Evolutionary conservation across 257 asterid genomes (phyloP).

Genomic region (Nemophila menziesii): DNA sequence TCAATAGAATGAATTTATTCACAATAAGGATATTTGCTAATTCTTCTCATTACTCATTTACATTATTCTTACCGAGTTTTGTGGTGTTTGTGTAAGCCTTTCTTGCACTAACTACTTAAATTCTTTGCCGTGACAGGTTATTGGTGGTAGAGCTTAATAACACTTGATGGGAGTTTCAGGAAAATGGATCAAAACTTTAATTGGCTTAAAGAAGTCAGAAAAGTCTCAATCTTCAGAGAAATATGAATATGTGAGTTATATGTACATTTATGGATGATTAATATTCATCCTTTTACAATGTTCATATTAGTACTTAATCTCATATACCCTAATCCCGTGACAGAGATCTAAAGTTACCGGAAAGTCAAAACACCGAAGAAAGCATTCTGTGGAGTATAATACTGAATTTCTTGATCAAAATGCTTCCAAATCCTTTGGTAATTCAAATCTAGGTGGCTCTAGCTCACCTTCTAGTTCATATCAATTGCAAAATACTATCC

Average conservation of each 20-base stretch:
- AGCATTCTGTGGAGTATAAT: conserved; percentile 71
- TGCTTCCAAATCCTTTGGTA: conserved; percentile 29
- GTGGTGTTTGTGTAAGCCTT: background rate
- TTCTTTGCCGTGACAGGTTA: conserved; percentile 31
- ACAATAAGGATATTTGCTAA: background rate
- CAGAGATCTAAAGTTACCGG: conserved; percentile 59
- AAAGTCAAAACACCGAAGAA: conserved; percentile 70
- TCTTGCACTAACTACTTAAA: conserved; percentile 10
- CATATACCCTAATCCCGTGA: conserved; percentile 5
- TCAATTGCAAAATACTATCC: conserved; percentile 39
- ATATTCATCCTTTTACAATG: background rate
- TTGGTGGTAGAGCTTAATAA: conserved; percentile 11
- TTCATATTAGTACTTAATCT: background rate
- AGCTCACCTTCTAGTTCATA: conserved; percentile 53
- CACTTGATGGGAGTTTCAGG: conserved; percentile 70
- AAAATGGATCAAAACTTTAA: conserved; percentile 80
- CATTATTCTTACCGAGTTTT: background rate
- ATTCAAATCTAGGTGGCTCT: conserved; percentile 43
- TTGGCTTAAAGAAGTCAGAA: conserved; percentile 68
- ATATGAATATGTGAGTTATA: conserved; percentile 53
- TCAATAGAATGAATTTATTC: background rate
- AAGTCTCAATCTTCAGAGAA: conserved; percentile 51
- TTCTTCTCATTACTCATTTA: too few relatives aligned
- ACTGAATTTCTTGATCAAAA: conserved; percentile 29
- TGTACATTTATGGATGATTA: background rate